Conservation (phyloP, 148 eudicot genomes). For the Cornus kousa region DNA sequence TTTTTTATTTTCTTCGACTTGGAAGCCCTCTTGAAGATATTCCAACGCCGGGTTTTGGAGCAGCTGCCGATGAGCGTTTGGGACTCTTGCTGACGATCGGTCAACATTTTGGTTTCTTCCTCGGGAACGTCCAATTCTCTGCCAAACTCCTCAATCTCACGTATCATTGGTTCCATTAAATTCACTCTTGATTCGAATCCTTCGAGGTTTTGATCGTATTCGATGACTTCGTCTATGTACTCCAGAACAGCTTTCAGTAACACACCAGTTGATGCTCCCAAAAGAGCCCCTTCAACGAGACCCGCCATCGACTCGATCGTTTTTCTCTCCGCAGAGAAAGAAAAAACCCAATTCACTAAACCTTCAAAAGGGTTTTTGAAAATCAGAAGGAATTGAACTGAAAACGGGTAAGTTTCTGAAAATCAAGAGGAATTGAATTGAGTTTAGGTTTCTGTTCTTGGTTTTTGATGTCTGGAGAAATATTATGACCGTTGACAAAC, state of each 20-base stretch:
- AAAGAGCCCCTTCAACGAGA: neutral
- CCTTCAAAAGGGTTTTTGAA: too few relatives aligned
- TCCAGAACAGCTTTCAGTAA: neutral
- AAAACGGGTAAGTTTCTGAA: too few relatives aligned
- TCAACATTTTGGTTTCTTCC: constrained; percentile 8
- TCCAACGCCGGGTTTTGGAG: constrained; percentile 12
- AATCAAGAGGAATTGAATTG: too few relatives aligned
- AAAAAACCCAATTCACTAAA: too few relatives aligned
- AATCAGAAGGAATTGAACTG: too few relatives aligned
- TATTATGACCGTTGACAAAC: too few relatives aligned
- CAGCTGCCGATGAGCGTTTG: constrained; percentile 15
- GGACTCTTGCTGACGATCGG: neutral
- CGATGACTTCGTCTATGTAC: neutral
- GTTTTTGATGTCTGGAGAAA: too few relatives aligned
- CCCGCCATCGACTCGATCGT: too few relatives aligned
- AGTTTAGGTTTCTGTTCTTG: too few relatives aligned
- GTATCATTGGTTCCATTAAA: neutral
- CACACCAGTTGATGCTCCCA: neutral
- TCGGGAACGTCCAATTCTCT: constrained; percentile 8
- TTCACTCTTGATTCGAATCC: neutral
- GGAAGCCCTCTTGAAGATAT: constrained; percentile 1
- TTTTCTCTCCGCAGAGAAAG: too few relatives aligned
- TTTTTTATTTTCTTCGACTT: constrained; percentile 11
- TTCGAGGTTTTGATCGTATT: constrained; percentile 3
- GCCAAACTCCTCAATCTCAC: constrained; percentile 6